phyloP scores from a whole-genome alignment of 805 yeast species.

The Barnettozyma sp. region DNA sequence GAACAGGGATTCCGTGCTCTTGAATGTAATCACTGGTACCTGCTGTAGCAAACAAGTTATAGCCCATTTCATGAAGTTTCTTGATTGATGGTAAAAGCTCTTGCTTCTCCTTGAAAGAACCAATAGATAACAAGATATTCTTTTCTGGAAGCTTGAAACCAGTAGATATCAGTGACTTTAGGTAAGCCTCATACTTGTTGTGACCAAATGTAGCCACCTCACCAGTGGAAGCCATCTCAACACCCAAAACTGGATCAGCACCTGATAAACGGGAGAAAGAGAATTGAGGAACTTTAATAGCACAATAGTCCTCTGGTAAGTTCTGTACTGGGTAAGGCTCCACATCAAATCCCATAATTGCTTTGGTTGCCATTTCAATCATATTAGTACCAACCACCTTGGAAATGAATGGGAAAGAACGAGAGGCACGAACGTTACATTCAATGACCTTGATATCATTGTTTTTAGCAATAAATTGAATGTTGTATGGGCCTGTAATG shows the following conservation, averaged over 20 bases:
- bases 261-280: slow-evolving; percentile 96
- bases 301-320: slow-evolving; percentile 90
- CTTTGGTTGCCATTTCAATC: slow-evolving; percentile 96
- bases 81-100: slow-evolving; percentile 86
- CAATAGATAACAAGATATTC: slow-evolving; percentile 88
- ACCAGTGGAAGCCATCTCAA: slow-evolving; percentile 99
- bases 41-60: slow-evolving; percentile 90
- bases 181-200: slow-evolving; percentile 93
- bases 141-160: slow-evolving; percentile 94
- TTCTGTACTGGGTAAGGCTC: slow-evolving; percentile 85
- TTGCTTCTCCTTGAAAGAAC: slow-evolving; percentile 93
- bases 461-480: slow-evolving; percentile 93
- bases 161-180: slow-evolving; percentile 89
- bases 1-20: slow-evolving; percentile 91
- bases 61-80: slow-evolving; percentile 77
- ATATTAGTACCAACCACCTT: slow-evolving; percentile 95
- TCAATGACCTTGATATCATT: slow-evolving; percentile 96
- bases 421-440: slow-evolving; percentile 98
- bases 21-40: slow-evolving; percentile 98
- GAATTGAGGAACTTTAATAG: slow-evolving; percentile 95
- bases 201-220: slow-evolving; percentile 97
- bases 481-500: slow-evolving; percentile 96
- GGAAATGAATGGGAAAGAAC: slow-evolving; percentile 97
- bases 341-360: slow-evolving; percentile 82
- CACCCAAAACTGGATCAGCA: slow-evolving; percentile 97